These are phyloP conservation scores for Wickerhamomyces bovis DNA, from an alignment of 805 yeast genomes.

Conservation along the genomic window DNA sequence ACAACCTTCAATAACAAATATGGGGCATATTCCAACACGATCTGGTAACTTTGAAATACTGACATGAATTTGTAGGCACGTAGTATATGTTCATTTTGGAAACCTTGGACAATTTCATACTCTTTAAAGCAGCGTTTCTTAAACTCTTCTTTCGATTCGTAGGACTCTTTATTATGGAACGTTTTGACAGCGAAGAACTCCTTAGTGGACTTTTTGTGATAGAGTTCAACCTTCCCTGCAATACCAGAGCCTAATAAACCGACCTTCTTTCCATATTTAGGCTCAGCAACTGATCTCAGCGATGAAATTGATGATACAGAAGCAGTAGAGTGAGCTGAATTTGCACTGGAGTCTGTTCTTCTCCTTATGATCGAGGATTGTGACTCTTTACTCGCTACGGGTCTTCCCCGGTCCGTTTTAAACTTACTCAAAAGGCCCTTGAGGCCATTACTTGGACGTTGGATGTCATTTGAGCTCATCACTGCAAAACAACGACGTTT, in stretches of 20 bases:
- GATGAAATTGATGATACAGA: not conserved
- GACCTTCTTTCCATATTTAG: constrained; percentile 16
- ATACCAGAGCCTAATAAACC: constrained; percentile 26
- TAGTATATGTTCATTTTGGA: constrained; percentile 56
- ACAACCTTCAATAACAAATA: constrained; percentile 84
- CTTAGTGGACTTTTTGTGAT: constrained; percentile 13
- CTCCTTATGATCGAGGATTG: not conserved
- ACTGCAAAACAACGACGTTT: not conserved
- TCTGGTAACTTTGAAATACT: constrained; percentile 50
- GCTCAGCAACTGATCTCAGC: not conserved
- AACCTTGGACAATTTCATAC: constrained; percentile 63
- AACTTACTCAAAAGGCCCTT: not conserved
- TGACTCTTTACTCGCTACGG: not conserved
- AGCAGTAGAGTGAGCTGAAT: not conserved
- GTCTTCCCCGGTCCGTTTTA: not conserved
- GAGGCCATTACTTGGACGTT: not conserved
- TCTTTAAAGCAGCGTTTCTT: constrained; percentile 69
- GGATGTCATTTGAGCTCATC: not conserved
- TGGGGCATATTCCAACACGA: constrained; percentile 87
- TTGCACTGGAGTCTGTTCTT: not conserved
- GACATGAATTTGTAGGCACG: constrained; percentile 67
- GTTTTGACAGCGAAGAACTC: constrained; percentile 37
- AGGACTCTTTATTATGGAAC: constrained; percentile 35
- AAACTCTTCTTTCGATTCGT: constrained; percentile 62
- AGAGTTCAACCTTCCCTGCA: constrained; percentile 31